phyloP scores from a whole-genome alignment of 2,329 filamentous ascomycete genomes.

The Dryadomyces quercivorus region DNA sequence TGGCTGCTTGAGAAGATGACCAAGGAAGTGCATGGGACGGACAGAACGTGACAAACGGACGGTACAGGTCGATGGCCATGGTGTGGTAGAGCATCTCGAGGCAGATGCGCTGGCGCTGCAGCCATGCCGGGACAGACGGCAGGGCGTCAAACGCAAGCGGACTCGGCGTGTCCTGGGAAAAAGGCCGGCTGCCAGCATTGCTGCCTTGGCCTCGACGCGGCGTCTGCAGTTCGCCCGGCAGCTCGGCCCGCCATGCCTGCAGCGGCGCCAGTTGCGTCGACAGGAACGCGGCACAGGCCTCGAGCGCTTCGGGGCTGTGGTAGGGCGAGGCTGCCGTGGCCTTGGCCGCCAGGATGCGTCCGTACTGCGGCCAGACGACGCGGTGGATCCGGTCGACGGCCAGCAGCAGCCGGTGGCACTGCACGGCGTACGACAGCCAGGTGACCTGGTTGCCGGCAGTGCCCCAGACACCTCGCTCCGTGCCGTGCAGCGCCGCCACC shows the following conservation, averaged over 20 bases:
- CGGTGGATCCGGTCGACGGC: constrained; percentile 19
- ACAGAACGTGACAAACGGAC: constrained; percentile 26
- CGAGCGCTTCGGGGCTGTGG: background rate
- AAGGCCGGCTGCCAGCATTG: background rate
- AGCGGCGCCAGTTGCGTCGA: background rate
- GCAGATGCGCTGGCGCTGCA: constrained; percentile 28
- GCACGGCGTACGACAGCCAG: constrained; percentile 24
- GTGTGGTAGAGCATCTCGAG: constrained; percentile 29
- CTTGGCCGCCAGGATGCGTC: background rate
- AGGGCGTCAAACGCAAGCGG: background rate
- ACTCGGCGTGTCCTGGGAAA: background rate
- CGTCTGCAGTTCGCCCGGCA: constrained; percentile 1
- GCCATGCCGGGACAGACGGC: constrained; percentile 21
- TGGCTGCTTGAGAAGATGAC: background rate
- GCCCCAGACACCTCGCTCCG: constrained; percentile 15
- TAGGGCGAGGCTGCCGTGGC: background rate
- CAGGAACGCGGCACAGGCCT: constrained; percentile 3
- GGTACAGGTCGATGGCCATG: constrained; percentile 22
- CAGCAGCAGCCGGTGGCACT: constrained; percentile 22
- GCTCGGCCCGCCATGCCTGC: background rate
- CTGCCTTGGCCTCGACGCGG: background rate
- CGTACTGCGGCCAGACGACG: background rate
- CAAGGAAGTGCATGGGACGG: background rate
- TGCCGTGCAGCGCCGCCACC: background rate
- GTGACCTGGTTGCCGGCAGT: constrained; percentile 13